Conservation (phyloP, 495 filamentous ascomycete species). For the Articulospora tetracladia region DNA sequence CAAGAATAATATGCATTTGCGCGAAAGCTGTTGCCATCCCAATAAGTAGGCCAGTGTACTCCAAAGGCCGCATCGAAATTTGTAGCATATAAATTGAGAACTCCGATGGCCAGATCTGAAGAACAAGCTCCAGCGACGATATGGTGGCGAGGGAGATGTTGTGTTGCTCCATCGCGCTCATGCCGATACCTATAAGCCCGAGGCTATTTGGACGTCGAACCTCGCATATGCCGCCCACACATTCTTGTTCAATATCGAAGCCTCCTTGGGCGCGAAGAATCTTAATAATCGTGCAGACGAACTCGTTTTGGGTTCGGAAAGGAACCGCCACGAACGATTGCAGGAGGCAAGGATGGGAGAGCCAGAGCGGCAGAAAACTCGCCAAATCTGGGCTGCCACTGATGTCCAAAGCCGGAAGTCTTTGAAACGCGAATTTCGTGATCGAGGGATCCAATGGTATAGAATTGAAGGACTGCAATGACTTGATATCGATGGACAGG, state of each 20-base stretch:
- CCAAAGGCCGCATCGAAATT: conserved; percentile 6
- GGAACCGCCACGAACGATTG: conserved; percentile 14
- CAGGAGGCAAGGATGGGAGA: conserved; percentile 12
- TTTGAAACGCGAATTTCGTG: conserved; percentile 8
- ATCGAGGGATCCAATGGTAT: background rate
- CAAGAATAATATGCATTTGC: conserved; percentile 3
- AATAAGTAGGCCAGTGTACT: conserved; percentile 7
- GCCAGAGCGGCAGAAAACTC: conserved; percentile 8
- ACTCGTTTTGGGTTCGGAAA: conserved; percentile 3
- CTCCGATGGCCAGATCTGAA: conserved; percentile 4
- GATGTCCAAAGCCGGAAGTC: conserved; percentile 6
- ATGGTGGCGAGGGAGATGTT: background rate
- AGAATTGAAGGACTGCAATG: background rate
- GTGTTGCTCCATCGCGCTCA: conserved; percentile 10
- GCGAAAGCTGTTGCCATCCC: conserved; percentile 14
- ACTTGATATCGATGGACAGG: background rate
- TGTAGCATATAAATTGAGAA: conserved; percentile 13
- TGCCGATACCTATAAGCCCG: conserved; percentile 12
- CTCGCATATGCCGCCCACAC: conserved; percentile 25
- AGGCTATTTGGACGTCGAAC: conserved; percentile 11
- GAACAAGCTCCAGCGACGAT: conserved; percentile 5
- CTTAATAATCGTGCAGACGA: conserved; percentile 20
- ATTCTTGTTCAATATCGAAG: conserved; percentile 20
- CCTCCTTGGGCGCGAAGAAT: conserved; percentile 25
- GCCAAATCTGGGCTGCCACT: background rate